Base-by-base conservation (phyloP, 2,329 filamentous ascomycete genomes). In the Apiospora rasikravindrae region DNA sequence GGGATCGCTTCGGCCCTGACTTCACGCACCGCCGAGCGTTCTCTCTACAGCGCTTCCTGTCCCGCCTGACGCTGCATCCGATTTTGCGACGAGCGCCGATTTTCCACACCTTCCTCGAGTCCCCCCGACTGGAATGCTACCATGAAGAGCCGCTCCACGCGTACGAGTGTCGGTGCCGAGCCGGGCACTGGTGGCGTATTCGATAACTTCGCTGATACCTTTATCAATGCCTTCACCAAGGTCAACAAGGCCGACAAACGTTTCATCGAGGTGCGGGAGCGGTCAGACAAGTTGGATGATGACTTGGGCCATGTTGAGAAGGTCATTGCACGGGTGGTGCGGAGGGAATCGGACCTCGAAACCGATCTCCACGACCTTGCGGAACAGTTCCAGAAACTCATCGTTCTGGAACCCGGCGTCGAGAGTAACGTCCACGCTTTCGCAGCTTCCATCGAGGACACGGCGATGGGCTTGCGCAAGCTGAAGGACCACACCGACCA, bases 171-270 rank as follows among this genome's bases (percentile, higher is more conserved):
- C 64, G 77, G 83, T 40, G 83, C 83, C 80, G 78, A 88, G 75
- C 77, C 86, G 75, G 80, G 84, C 16, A 87, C 87, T 37, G 88
- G 88, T 16, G 92, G 95, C 51, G 94, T 98, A 61, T 96, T 99
- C 77, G 96, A 99, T 80, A 95, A 94, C 78, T 94, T 98, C 80
- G 94, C 96, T 53, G 96, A 99, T 81, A 97, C 93, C 47, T 97
- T 98, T 80, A 93, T 99, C 82, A 98, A 98, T 80, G 96, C 95
- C 51, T 99, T 99, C 79, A 95, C 93, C 67, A 99, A 98, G 83
- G 92, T 98, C 1, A 94, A 98, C 86, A 97, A 97, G 82, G 93
- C 95, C 8, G 96, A 99, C 83, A 93, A 94, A 77, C 93, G 96
- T 44, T 99, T 99, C 82, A 92, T 97, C 75, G 96, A 98, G 80